Evolutionary conservation across 805 yeast species (phyloP).

Genomic region (Saturnispora bothae): DNA sequence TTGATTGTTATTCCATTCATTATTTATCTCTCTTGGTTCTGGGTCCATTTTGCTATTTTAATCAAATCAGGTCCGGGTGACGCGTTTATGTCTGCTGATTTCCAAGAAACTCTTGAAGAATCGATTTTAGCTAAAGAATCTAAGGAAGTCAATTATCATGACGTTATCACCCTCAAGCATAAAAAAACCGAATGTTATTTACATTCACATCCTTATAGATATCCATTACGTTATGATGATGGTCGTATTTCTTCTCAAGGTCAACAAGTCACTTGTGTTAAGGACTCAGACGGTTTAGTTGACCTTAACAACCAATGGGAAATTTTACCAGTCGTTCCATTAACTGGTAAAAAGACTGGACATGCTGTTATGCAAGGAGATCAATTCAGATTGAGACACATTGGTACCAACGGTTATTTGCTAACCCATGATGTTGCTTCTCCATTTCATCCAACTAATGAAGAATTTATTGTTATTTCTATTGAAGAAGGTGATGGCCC

Average conservation of each 20-base stretch:
- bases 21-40: constrained; percentile 83
- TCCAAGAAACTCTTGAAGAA: constrained; percentile 87
- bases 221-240: constrained; percentile 91
- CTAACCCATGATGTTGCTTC: constrained; percentile 95
- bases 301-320: constrained; percentile 79
- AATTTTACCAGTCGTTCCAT: constrained; percentile 52
- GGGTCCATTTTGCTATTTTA: constrained; percentile 76
- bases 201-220: constrained; percentile 69
- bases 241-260: constrained; percentile 92
- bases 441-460: constrained; percentile 83
- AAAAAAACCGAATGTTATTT: constrained; percentile 67
- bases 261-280: constrained; percentile 79
- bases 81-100: constrained; percentile 84
- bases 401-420: constrained; percentile 66
- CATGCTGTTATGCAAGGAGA: constrained; percentile 61
- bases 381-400: constrained; percentile 68
- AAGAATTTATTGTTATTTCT: constrained; percentile 74
- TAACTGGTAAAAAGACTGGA: constrained; percentile 28
- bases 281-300: constrained; percentile 34
- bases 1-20: constrained; percentile 72
- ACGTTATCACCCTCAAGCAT: constrained; percentile 67
- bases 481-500: constrained; percentile 43
- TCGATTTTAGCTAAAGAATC: constrained; percentile 65
- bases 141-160: constrained; percentile 63
- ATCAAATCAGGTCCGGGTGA: constrained; percentile 93